phyloP scores from a whole-genome alignment of 495 filamentous ascomycete genomes.

The Xylaria sp. region DNA sequence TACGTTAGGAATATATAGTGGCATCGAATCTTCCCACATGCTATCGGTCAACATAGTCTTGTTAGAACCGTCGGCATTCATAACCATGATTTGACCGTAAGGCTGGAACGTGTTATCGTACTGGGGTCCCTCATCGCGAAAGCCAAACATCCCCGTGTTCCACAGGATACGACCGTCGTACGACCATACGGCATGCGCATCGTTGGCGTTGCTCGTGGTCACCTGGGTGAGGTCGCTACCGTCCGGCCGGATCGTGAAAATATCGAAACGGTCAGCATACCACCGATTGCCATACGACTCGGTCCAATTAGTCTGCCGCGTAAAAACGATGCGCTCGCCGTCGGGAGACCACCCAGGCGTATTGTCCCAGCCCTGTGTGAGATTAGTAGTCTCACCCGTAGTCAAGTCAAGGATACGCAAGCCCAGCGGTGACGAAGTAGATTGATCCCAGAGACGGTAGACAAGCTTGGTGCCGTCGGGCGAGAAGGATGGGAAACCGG shows the following conservation, averaged over 20 bases:
- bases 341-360: conserved; percentile 30
- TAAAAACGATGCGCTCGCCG: conserved; percentile 33
- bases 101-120: conserved; percentile 36
- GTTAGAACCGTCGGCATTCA: conserved; percentile 33
- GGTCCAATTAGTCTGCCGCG: conserved; percentile 25
- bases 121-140: conserved; percentile 24
- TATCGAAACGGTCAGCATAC: conserved; percentile 36
- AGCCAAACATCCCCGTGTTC: conserved; percentile 32
- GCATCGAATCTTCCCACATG: conserved; percentile 39
- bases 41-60: conserved; percentile 33
- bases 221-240: conserved; percentile 40
- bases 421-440: no score
- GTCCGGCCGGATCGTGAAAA: conserved; percentile 49
- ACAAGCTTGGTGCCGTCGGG: no score
- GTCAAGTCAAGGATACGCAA: no score
- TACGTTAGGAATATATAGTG: conserved; percentile 23
- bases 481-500: no score
- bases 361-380: no score
- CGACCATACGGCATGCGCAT: conserved; percentile 53
- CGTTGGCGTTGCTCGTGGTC: conserved; percentile 47
- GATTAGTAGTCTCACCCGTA: no score
- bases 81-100: conserved; percentile 34
- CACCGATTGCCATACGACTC: background rate
- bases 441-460: no score
- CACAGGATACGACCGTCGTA: conserved; percentile 33